A percentile compares a stretch with the other conserved stretches of the same genome.
Evolutionary conservation across 768 basidiomycete species (phyloP).

Genomic region (Tephrocybe sp.): DNA sequence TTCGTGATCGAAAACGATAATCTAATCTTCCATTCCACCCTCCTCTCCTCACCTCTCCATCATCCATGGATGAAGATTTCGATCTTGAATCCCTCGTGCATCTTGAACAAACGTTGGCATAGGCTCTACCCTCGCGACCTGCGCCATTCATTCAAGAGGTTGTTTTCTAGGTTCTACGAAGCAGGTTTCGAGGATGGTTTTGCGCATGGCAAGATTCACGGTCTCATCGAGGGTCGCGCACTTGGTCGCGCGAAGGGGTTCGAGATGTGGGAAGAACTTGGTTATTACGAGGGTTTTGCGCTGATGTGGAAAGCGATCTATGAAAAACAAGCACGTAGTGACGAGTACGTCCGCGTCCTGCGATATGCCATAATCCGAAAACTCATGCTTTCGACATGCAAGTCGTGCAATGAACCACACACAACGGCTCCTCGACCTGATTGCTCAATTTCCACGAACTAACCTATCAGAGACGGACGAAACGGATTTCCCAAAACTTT

Average conservation of each 20-base stretch:
- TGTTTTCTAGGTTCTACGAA: conserved; percentile 68
- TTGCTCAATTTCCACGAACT: conserved; percentile 70
- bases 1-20: too few species aligned
- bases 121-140: conserved; percentile 9
- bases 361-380: neutral
- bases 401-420: conserved; percentile 66
- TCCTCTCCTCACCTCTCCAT: neutral
- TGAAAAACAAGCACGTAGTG: conserved; percentile 35
- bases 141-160: conserved; percentile 1
- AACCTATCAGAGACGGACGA: conserved; percentile 64
- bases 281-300: conserved; percentile 89
- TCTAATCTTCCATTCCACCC: neutral
- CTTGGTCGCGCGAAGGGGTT: conserved; percentile 89
- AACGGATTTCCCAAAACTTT: conserved; percentile 72
- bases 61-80: conserved; percentile 41
- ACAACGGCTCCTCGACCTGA: conserved; percentile 66
- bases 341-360: conserved; percentile 44
- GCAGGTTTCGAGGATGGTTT: conserved; percentile 76
- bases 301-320: conserved; percentile 62
- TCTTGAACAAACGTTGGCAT: conserved; percentile 60
- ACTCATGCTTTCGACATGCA: conserved; percentile 18
- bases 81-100: conserved; percentile 62
- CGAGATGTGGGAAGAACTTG: conserved; percentile 97
- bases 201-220: conserved; percentile 86
- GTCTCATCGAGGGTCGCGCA: conserved; percentile 86